A percentile compares a stretch with the other conserved stretches of the same genome.
These are phyloP conservation scores for Scutellaria minor DNA, from an alignment of 257 asterid genomes.

Conservation along the genomic window DNA sequence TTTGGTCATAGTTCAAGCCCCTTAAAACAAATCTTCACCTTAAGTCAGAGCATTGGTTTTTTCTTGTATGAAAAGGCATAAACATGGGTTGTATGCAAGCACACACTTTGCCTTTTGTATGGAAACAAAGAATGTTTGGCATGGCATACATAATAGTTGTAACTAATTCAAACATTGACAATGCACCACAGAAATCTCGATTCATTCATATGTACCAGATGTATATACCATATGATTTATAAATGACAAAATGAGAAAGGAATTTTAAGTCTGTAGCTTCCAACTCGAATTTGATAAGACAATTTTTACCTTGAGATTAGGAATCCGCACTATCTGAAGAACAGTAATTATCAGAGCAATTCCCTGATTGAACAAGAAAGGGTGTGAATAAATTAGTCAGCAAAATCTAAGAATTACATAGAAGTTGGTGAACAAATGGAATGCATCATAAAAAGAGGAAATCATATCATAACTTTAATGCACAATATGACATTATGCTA, in stretches of 20 bases:
- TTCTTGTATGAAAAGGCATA: not conserved
- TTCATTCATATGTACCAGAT: constrained; percentile 21
- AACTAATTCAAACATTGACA: not conserved
- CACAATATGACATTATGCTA: not conserved
- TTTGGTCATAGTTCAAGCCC: not conserved
- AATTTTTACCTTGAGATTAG: constrained; percentile 85
- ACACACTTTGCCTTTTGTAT: not conserved
- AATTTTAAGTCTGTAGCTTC: constrained; percentile 10
- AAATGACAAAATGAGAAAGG: constrained; percentile 21
- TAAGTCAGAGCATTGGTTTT: not conserved
- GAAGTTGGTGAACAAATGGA: constrained; percentile 15
- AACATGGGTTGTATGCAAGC: not conserved
- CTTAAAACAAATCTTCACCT: not conserved
- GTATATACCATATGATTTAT: constrained; percentile 6
- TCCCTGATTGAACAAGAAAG: constrained; percentile 61
- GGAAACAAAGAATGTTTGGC: not conserved
- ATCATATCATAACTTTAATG: constrained; percentile 1
- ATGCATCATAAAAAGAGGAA: constrained; percentile 3
- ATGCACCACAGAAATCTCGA: not conserved
- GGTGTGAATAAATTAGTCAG: not conserved
- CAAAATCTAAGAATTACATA: constrained; percentile 22
- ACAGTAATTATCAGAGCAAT: constrained; percentile 84
- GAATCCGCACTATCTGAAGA: constrained; percentile 89
- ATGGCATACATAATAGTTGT: not conserved
- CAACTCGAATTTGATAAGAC: constrained; percentile 18